A percentile compares a stretch with the other conserved stretches of the same genome.
Conservation (phyloP, 768 basidiomycete species). For the Tulasnella sp. region DNA sequence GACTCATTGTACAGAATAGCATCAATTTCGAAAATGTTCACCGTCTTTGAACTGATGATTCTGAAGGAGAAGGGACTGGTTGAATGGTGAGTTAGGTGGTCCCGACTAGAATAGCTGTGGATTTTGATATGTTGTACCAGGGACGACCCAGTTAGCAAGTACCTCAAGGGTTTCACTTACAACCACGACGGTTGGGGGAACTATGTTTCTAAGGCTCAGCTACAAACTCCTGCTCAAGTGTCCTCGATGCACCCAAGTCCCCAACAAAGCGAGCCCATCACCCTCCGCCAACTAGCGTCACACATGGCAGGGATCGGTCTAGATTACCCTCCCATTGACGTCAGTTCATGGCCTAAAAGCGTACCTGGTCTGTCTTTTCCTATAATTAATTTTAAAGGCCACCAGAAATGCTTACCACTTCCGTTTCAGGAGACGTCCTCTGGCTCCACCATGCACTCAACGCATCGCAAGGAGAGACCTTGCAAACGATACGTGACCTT, state of each 20-base stretch:
- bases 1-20: conserved; percentile 58
- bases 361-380: not conserved
- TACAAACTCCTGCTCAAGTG: not conserved
- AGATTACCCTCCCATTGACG: conserved; percentile 47
- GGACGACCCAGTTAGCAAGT: conserved; percentile 57
- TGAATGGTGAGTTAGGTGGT: not conserved
- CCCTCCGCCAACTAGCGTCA: conserved; percentile 34
- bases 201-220: not conserved
- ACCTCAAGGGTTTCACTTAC: conserved; percentile 49
- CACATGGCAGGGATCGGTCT: conserved; percentile 46
- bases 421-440: not conserved
- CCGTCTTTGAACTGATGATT: conserved; percentile 54
- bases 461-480: not conserved
- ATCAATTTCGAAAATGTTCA: conserved; percentile 58
- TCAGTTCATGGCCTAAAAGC: conserved; percentile 50
- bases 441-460: not conserved
- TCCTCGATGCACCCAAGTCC: not conserved
- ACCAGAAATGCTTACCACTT: not conserved
- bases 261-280: conserved; percentile 30
- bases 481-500: not conserved
- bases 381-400: too few species aligned
- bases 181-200: conserved; percentile 36
- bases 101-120: not conserved
- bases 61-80: conserved; percentile 51
- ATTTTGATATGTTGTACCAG: conserved; percentile 41